phyloP scores from a whole-genome alignment of 2,329 filamentous ascomycete genomes.

The Penicillium sp. region DNA sequence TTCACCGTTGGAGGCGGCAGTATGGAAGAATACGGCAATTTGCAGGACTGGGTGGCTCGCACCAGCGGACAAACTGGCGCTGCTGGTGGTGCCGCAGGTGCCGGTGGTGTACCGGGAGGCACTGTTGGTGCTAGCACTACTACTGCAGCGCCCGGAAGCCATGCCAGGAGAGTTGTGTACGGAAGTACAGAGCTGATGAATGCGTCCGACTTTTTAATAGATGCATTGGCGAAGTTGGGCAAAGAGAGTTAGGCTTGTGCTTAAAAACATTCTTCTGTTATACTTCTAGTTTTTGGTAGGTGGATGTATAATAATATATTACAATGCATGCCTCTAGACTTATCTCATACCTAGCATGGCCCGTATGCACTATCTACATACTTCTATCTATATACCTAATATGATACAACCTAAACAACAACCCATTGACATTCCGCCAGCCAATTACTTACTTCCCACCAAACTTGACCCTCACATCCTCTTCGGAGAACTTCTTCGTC shows the following conservation, averaged over 20 bases:
- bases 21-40: conserved; percentile 97
- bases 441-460: not conserved
- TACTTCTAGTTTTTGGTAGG: conserved; percentile 2
- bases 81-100: conserved; percentile 36
- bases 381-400: not conserved
- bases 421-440: not conserved
- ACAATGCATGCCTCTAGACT: not conserved
- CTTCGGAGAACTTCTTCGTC: conserved; percentile 63
- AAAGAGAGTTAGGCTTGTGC: conserved; percentile 43
- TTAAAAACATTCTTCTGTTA: not conserved
- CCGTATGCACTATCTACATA: conserved; percentile 4
- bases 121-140: conserved; percentile 16
- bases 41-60: conserved; percentile 90
- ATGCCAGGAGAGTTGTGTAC: conserved; percentile 76
- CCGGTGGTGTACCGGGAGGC: conserved; percentile 24
- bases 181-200: conserved; percentile 77
- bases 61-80: conserved; percentile 57
- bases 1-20: conserved; percentile 93
- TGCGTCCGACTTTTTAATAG: conserved; percentile 57
- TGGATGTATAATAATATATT: conserved; percentile 11
- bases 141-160: conserved; percentile 47
- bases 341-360: no score
- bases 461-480: conserved; percentile 50
- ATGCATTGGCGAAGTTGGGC: conserved; percentile 56
- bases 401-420: not conserved